Evolutionary conservation across 2,329 filamentous ascomycete genomes (phyloP).

Genomic region (Byssothecium circinans): DNA sequence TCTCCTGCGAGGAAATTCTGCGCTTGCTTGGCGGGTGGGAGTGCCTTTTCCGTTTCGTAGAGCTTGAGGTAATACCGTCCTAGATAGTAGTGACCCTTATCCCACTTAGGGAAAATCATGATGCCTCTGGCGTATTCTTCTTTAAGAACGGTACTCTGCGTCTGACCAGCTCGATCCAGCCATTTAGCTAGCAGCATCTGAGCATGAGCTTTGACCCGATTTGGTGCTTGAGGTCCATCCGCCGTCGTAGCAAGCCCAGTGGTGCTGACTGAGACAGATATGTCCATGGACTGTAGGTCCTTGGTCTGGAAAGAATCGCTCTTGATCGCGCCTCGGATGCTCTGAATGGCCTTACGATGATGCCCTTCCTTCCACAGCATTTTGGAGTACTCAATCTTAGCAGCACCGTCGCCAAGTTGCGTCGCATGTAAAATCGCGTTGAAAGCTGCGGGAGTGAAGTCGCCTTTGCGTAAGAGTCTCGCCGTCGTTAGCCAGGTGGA

Average conservation of each 20-base stretch:
- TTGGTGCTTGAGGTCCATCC: conserved; percentile 47
- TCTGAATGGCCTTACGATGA: conserved; percentile 91
- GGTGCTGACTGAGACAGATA: conserved; percentile 34
- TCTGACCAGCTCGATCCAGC: conserved; percentile 94
- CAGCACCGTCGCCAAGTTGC: conserved; percentile 78
- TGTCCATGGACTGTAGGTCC: conserved; percentile 40
- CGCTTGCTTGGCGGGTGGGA: conserved; percentile 72
- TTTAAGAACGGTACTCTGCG: conserved; percentile 77
- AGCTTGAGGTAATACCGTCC: conserved; percentile 97
- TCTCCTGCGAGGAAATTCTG: conserved; percentile 69
- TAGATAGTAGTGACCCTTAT: conserved; percentile 96
- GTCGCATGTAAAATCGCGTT: conserved; percentile 90
- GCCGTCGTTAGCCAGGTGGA: conserved; percentile 84
- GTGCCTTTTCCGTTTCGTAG: conserved; percentile 80
- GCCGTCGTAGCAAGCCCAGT: conserved; percentile 38
- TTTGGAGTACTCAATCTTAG: conserved; percentile 91
- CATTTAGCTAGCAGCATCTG: conserved; percentile 92
- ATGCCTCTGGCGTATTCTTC: conserved; percentile 73
- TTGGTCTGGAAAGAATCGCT: conserved; percentile 70
- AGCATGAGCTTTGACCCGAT: conserved; percentile 72
- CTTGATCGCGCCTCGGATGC: conserved; percentile 81
- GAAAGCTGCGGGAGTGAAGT: conserved; percentile 83
- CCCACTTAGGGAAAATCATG: conserved; percentile 73
- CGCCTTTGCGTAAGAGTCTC: conserved; percentile 81
- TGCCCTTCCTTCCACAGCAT: conserved; percentile 92